Percentiles rank a stretch among this genome's conserved stretches.
These are phyloP conservation scores for Pilobolus umbonatus DNA, from an alignment of 192 early-diverging fungal species.

Conservation along the genomic window DNA sequence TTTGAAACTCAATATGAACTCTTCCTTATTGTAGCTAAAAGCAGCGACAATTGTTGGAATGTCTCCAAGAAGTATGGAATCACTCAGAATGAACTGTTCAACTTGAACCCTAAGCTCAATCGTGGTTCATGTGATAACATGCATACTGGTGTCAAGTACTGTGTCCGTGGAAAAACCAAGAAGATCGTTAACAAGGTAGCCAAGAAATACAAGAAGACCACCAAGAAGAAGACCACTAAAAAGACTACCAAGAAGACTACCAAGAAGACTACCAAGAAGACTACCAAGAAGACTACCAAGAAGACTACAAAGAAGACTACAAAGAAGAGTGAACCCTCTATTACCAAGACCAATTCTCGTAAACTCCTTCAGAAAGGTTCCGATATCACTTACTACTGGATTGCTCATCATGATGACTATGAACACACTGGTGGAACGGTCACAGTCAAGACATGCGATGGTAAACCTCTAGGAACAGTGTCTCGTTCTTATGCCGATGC, in stretches of 20 bases:
- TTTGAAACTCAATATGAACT: neutral
- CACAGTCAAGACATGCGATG: conserved; percentile 29
- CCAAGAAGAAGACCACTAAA: neutral
- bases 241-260: neutral
- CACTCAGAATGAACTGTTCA: conserved; percentile 16
- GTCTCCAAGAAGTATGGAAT: conserved; percentile 19
- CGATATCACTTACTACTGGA: conserved; percentile 38
- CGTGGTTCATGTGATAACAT: conserved; percentile 24
- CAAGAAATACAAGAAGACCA: conserved; percentile 6
- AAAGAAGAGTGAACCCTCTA: neutral
- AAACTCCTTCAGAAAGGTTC: conserved; percentile 25
- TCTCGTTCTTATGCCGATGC: conserved; percentile 25
- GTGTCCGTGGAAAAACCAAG: conserved; percentile 1
- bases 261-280: neutral
- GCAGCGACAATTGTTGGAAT: conserved; percentile 18
- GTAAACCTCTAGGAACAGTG: conserved; percentile 23
- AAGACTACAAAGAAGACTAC: conserved; percentile 2
- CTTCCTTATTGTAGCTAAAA: conserved; percentile 6
- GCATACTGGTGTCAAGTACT: conserved; percentile 13
- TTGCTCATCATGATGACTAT: conserved; percentile 29
- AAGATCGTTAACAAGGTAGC: conserved; percentile 1
- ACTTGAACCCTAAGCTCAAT: conserved; percentile 26
- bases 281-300: neutral
- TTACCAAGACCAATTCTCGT: neutral
- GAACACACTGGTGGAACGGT: conserved; percentile 3